phyloP scores from a whole-genome alignment of 2,329 filamentous ascomycete genomes.

The Aureobasidium sp. region DNA sequence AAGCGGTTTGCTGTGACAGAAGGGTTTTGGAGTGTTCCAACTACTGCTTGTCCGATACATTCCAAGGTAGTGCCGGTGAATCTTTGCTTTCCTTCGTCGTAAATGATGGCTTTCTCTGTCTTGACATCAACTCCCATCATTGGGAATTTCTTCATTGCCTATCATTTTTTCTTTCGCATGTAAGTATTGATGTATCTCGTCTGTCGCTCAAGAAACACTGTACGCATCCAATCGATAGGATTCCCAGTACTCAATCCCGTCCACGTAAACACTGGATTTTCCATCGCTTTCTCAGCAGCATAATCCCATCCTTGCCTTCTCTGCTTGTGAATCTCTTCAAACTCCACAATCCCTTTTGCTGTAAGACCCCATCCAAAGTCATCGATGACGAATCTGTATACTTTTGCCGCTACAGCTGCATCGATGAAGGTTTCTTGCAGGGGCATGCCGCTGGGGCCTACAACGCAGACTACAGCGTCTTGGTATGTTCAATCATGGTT shows the following conservation, averaged over 20 bases:
- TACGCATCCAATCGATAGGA: constrained; percentile 18
- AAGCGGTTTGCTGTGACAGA: constrained; percentile 50
- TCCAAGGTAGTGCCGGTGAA: constrained; percentile 43
- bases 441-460: constrained; percentile 15
- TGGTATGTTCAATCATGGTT: constrained; percentile 10
- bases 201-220: background rate
- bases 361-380: constrained; percentile 27
- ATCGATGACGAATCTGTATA: constrained; percentile 17
- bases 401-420: constrained; percentile 16
- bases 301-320: constrained; percentile 15
- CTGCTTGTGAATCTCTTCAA: constrained; percentile 5
- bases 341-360: constrained; percentile 15
- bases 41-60: constrained; percentile 44
- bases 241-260: constrained; percentile 17
- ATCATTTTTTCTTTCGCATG: background rate
- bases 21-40: constrained; percentile 40
- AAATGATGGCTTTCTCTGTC: constrained; percentile 42
- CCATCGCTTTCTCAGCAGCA: constrained; percentile 23
- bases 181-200: too few relatives aligned
- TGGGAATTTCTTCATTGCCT: constrained; percentile 49
- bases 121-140: constrained; percentile 52
- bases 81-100: constrained; percentile 45
- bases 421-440: constrained; percentile 15
- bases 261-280: constrained; percentile 15
- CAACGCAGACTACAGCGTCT: constrained; percentile 18